Evolutionary conservation across 352 stramenopile genomes (phyloP).

Genomic region (Phytophthora niederhauseri): DNA sequence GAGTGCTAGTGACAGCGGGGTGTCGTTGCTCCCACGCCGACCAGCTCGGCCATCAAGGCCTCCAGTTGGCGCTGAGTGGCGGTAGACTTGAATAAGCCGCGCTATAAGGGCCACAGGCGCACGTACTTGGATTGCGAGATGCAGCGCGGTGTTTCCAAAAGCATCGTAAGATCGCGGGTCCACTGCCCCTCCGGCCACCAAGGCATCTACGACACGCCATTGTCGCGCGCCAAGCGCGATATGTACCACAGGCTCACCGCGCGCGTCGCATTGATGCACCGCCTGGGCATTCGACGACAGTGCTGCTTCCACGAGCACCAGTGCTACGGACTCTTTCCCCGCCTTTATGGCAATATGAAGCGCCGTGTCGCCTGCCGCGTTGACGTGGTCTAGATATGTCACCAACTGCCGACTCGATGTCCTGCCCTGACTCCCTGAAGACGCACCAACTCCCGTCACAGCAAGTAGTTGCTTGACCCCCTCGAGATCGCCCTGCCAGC

Average conservation of each 20-base stretch:
- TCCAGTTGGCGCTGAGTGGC: slow-evolving; percentile 30
- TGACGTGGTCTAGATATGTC: slow-evolving; percentile 64
- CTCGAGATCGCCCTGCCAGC: slow-evolving; percentile 53
- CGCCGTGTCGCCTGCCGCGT: slow-evolving; percentile 63
- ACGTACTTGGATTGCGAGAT: slow-evolving; percentile 69
- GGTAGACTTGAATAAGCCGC: slow-evolving; percentile 55
- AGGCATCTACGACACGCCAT: slow-evolving; percentile 61
- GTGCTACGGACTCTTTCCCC: slow-evolving; percentile 35
- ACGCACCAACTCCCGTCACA: slow-evolving; percentile 20
- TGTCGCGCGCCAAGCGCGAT: slow-evolving; percentile 63
- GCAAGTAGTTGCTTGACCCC: slow-evolving; percentile 41
- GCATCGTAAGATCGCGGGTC: slow-evolving; percentile 53
- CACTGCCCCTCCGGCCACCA: slow-evolving; percentile 52
- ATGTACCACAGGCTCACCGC: slow-evolving; percentile 60
- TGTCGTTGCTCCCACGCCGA: slow-evolving; percentile 53
- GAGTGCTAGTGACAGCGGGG: slow-evolving; percentile 62
- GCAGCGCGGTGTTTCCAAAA: slow-evolving; percentile 57
- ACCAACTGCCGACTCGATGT: slow-evolving; percentile 37
- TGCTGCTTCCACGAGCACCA: slow-evolving; percentile 51
- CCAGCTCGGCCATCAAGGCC: slow-evolving; percentile 34
- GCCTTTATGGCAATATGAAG: slow-evolving; percentile 76
- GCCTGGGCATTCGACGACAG: slow-evolving; percentile 41
- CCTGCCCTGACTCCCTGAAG: slow-evolving; percentile 27
- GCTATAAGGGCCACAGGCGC: slow-evolving; percentile 51
- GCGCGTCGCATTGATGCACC: slow-evolving; percentile 51